Evolutionary conservation across 257 asterid species (phyloP).

Genomic region (Nicotiana otophora): DNA sequence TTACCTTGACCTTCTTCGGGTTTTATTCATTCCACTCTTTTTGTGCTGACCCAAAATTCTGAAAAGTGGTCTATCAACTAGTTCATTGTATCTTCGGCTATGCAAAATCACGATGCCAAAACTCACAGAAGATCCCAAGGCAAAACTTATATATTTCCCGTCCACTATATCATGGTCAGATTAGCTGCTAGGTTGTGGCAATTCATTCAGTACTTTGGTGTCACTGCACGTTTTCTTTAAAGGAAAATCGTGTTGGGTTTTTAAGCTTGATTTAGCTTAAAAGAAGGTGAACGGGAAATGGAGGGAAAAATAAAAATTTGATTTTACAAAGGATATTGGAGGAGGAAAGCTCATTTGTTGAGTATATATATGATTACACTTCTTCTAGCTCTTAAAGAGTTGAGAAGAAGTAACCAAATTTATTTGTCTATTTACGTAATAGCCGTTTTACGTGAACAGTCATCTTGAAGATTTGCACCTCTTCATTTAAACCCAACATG

Average conservation of each 20-base stretch:
- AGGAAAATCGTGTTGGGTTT: background rate
- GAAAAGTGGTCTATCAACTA: background rate
- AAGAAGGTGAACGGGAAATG: no score
- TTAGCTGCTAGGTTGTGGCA: background rate
- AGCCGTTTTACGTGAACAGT: no score
- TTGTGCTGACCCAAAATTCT: background rate
- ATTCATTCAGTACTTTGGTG: background rate
- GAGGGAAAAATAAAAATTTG: no score
- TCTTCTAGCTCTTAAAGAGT: no score
- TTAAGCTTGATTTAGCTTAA: no score
- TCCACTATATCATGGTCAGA: background rate
- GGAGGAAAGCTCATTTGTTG: no score
- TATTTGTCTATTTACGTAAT: no score
- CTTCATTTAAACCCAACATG: no score
- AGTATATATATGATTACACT: no score
- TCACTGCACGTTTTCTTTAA: background rate
- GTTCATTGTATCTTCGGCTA: background rate
- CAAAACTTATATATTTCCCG: background rate
- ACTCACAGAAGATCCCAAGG: background rate
- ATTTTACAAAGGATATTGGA: no score
- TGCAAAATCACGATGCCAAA: background rate
- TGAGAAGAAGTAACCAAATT: no score
- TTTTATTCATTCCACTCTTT: background rate
- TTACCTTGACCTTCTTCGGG: background rate
- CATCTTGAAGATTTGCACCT: no score